Base-by-base conservation (phyloP, 2,329 filamentous ascomycete species). In the Botryosphaeria dothidea region DNA sequence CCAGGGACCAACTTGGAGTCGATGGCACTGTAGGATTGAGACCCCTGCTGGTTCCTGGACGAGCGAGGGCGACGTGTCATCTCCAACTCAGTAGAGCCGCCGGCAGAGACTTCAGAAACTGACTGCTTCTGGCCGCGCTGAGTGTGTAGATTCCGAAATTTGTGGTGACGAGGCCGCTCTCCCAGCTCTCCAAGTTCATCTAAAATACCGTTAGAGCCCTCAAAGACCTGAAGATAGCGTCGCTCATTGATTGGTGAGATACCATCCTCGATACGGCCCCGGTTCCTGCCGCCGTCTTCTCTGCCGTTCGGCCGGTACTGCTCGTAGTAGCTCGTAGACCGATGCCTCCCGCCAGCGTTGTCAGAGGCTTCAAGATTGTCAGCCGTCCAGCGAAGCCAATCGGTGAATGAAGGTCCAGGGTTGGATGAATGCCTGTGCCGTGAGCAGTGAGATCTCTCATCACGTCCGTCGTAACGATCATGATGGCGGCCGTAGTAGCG, bases 241-340 rank as follows among this genome's bases (percentile, higher is more conserved):
- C 8, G 17, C 27, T n/a, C 21, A 21, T 4, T 34, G 25, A 9
- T 11, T 21, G n/a, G 41, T 21, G 25, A 25, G 19, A 46, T 60
- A 60, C 25, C 41, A 34, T 46, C 41, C 17, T 23, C 19, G n/a
- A 41, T 38, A 6, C 56, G 56, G 41, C 4, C 5, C 6, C 11
- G 17, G 41, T 2, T 21, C 41, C n/a, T 41, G 9, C n/a, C 27
- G n/a, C 45, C 52, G 21, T 31, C 13, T 1, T 31, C 21, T 17
- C 31, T 48, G 4, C 23, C 49, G 11, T 6, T 17, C 11, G 61
- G 61, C 2, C 61, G 61, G 9, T 56, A 64, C 36, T 36, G 23
- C 11, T 46, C 25, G 19, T 64, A 56, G 38, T 64, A 64, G 36
- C 61, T 45, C 17, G n/a, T 46, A 9, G 56, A 45, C 27, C 56